These are phyloP conservation scores for Aurifilum marmelostoma DNA, from an alignment of 2,329 filamentous ascomycete genomes.

Conservation along the genomic window DNA sequence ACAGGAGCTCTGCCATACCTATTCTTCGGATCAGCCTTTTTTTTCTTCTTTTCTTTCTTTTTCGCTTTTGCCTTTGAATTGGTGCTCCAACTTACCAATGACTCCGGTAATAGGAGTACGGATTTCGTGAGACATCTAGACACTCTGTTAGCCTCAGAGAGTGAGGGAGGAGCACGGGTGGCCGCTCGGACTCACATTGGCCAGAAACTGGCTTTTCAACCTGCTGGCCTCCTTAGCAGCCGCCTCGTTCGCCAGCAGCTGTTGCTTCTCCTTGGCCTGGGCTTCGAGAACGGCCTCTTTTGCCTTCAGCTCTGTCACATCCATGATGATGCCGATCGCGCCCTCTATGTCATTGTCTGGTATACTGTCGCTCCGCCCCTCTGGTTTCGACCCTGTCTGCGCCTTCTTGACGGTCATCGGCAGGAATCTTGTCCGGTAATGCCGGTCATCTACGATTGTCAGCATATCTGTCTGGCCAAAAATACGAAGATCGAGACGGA, in stretches of 20 bases:
- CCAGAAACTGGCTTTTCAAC: conserved; percentile 78
- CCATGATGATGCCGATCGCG: conserved; percentile 78
- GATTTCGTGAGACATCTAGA: conserved; percentile 68
- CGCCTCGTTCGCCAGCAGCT: conserved; percentile 72
- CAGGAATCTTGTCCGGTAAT: conserved; percentile 72
- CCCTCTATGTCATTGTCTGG: conserved; percentile 63
- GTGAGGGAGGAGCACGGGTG: too few species aligned
- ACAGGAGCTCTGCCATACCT: conserved; percentile 57
- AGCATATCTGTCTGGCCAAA: neutral
- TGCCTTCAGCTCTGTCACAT: conserved; percentile 72
- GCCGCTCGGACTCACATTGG: conserved; percentile 53
- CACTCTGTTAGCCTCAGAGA: conserved; percentile 45
- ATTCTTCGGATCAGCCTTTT: neutral
- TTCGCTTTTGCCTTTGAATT: too few species aligned
- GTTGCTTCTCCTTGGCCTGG: conserved; percentile 70
- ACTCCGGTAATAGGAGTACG: conserved; percentile 68
- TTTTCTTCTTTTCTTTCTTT: too few species aligned
- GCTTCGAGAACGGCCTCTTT: conserved; percentile 65
- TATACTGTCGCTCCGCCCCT: conserved; percentile 50
- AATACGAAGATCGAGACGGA: too few species aligned
- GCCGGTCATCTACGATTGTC: conserved; percentile 55
- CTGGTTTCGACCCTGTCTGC: conserved; percentile 53
- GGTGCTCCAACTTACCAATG: conserved; percentile 37
- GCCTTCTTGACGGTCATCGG: conserved; percentile 62
- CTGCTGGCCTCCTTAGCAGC: conserved; percentile 80